Conservation (phyloP, 139 green algal genomes). For the Ettlia oleoabundans region DNA sequence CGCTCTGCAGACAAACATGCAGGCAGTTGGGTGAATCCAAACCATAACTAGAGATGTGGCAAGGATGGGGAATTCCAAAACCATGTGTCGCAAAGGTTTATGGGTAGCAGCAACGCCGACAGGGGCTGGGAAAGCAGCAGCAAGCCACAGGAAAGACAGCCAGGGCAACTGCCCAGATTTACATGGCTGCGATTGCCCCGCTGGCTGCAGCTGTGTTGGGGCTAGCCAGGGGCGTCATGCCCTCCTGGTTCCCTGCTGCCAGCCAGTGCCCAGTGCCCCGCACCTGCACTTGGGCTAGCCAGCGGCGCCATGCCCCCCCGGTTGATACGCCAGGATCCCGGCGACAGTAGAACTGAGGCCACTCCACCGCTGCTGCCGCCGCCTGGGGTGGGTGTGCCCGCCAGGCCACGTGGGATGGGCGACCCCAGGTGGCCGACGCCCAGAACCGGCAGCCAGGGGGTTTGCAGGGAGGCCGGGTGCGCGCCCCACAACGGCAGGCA, state of each 20-base stretch:
- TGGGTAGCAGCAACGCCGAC: too few species aligned
- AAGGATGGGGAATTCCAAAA: not conserved
- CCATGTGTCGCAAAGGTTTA: too few species aligned
- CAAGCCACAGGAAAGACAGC: too few species aligned
- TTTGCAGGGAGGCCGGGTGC: not conserved
- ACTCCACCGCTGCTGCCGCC: not conserved
- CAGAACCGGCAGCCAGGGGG: not conserved
- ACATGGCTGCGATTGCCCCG: too few species aligned
- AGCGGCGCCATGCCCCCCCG: not conserved
- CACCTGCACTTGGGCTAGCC: constrained; percentile 1
- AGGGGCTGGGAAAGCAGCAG: too few species aligned
- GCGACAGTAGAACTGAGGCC: not conserved
- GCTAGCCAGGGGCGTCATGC: too few species aligned
- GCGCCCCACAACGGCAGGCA: not conserved
- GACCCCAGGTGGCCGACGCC: not conserved
- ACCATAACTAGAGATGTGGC: not conserved
- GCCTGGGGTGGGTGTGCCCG: not conserved
- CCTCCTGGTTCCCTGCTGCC: not conserved
- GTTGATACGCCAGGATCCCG: constrained; percentile 19
- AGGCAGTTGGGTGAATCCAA: not conserved
- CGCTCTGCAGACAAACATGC: not conserved
- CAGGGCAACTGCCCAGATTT: too few species aligned
- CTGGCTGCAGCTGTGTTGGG: too few species aligned
- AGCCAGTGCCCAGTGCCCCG: not conserved
- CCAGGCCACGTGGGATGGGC: not conserved